Percentiles rank a stretch among this genome's conserved stretches.
These are phyloP conservation scores for Ophiostoma sp. DNA, from an alignment of 2,329 filamentous ascomycete genomes.

Conservation along the genomic window DNA sequence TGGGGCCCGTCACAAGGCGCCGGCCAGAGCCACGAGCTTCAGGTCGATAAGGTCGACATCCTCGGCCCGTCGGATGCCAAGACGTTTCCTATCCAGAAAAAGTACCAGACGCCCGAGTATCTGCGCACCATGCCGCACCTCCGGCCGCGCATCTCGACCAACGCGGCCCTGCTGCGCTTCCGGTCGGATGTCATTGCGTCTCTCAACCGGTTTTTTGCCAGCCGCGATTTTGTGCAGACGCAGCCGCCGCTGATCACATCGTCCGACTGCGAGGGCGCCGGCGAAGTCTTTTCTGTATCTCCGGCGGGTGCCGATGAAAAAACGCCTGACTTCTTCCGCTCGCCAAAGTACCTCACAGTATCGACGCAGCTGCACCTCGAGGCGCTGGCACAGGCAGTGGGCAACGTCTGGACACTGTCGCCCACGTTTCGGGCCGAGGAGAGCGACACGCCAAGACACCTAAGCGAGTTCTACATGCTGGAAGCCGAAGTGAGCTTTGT, in stretches of 20 bases:
- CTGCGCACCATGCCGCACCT: conserved; percentile 85
- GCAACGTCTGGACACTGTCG: conserved; percentile 88
- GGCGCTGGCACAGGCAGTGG: conserved; percentile 79
- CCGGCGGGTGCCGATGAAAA: neutral
- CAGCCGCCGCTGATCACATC: conserved; percentile 94
- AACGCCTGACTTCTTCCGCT: conserved; percentile 61
- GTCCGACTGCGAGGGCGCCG: conserved; percentile 93
- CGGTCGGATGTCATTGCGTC: conserved; percentile 73
- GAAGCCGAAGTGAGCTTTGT: conserved; percentile 85
- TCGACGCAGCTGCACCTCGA: conserved; percentile 93
- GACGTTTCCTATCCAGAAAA: conserved; percentile 92
- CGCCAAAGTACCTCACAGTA: conserved; percentile 90
- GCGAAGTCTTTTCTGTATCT: conserved; percentile 77
- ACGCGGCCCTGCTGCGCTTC: conserved; percentile 72
- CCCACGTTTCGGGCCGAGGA: conserved; percentile 91
- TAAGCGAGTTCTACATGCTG: conserved; percentile 98
- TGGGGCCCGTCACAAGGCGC: conserved; percentile 68
- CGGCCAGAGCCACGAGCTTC: conserved; percentile 73
- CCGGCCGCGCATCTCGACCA: conserved; percentile 72
- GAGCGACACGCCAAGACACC: conserved; percentile 86
- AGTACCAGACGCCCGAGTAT: conserved; percentile 86
- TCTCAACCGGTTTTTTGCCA: conserved; percentile 69
- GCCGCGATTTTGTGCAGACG: conserved; percentile 68
- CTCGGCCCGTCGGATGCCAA: conserved; percentile 73
- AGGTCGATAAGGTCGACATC: conserved; percentile 62